Base-by-base conservation (phyloP, 2,329 filamentous ascomycete genomes). In the Stenocarpella maydis region DNA sequence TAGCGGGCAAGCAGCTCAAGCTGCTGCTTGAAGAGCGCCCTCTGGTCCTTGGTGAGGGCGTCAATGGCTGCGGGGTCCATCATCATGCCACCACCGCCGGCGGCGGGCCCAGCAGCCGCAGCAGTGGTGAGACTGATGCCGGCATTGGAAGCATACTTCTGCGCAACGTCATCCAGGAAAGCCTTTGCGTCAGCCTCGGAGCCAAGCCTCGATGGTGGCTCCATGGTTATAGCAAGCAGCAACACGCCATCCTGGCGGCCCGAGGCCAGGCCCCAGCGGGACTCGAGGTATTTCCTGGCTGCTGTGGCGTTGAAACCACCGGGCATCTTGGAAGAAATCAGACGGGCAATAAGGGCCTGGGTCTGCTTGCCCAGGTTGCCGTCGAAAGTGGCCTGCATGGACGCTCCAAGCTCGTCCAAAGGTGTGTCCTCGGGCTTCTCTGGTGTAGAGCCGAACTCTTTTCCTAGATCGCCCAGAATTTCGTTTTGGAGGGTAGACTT, bases 401-500 rank as follows among this genome's bases (percentile, higher is more conserved):
- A 87, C 67, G 93, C 94, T 85, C 95, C 93, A 71, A 99, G 88
- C 83, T 99, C 96, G 80, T 99, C 96, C 54, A 99, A 87, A 72
- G 96, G 96, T 53, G 92, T 97, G 81, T 99, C 96, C 88, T 99
- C 96, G 65, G 96, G 95, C 85, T 98, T 98, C 80, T 99, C 96
- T 68, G 96, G 96, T 19, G 96, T 98, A 15, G 95, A 97, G 70
- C 96, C 96, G 76, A 99, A 99, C 83, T 99, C 96, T 81, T 98
- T 99, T 79, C 95, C 95, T 73, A 99, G 84, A 79, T 99, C 96
- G 83, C 96, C 96, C 37, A 99, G 89, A 74, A 99, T 98, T 82
- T 99, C 96, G 80, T 99, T 99, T 80, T 99, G 96, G 28, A 99
- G 90, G 9, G 96, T 99, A 3, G 96, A 98, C 86, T 99, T 99